Evolutionary conservation across 106 monocot genomes (phyloP).

Genomic region (Dioscorea dumetorum): DNA sequence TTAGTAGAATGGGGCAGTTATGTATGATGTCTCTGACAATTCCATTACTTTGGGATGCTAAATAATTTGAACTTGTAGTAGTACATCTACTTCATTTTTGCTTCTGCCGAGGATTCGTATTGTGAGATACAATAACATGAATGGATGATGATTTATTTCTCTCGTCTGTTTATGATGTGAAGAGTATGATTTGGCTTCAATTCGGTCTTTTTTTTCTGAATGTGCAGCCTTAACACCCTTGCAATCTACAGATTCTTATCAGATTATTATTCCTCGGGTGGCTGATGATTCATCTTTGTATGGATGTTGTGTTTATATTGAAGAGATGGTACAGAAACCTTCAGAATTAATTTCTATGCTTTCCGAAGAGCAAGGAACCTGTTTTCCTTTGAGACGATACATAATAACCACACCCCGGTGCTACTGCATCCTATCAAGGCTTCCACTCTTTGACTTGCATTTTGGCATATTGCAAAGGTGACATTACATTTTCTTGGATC

Average conservation of each 20-base stretch:
- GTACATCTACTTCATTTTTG: too few species aligned
- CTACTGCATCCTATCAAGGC: conserved; percentile 94
- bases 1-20: too few species aligned
- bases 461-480: conserved; percentile 91
- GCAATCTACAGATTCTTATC: not conserved
- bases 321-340: conserved; percentile 93
- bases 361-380: conserved; percentile 37
- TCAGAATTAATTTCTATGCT: conserved; percentile 76
- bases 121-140: too few species aligned
- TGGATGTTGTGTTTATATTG: conserved; percentile 94
- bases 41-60: too few species aligned
- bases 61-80: too few species aligned
- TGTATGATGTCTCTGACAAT: too few species aligned
- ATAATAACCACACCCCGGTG: conserved; percentile 87
- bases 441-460: conserved; percentile 96
- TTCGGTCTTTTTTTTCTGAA: not conserved
- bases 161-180: too few species aligned
- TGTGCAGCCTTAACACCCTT: not conserved
- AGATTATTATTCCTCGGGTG: conserved; percentile 44
- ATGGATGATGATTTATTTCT: too few species aligned
- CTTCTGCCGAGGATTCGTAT: too few species aligned
- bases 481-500: not conserved
- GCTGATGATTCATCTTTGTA: conserved; percentile 93
- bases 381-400: conserved; percentile 48
- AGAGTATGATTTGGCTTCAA: too few species aligned